Conservation (phyloP, 345 rosid species). For the Hypericum perforatum region DNA sequence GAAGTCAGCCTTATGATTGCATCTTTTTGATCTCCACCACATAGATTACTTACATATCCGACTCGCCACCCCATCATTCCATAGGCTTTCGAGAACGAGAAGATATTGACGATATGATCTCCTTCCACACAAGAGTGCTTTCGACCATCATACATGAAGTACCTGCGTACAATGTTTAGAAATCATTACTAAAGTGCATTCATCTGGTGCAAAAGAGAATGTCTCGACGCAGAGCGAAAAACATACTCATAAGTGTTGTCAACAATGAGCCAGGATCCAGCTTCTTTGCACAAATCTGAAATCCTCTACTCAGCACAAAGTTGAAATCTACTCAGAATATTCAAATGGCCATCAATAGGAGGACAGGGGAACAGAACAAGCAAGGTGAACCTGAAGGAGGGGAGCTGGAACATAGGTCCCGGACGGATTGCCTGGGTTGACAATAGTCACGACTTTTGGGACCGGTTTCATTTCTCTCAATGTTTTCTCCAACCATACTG, state of each 20-base stretch:
- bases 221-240: constrained; percentile 3
- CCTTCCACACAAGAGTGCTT: constrained; percentile 86
- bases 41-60: constrained; percentile 68
- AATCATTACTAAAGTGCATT: too few species aligned
- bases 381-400: constrained; percentile 56
- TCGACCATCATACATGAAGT: constrained; percentile 86
- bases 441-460: constrained; percentile 89
- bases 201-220: background rate
- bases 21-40: background rate
- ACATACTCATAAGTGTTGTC: constrained; percentile 98
- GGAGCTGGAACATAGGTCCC: constrained; percentile 85
- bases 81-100: constrained; percentile 95
- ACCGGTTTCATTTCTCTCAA: constrained; percentile 56
- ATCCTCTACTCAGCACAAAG: constrained; percentile 54
- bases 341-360: background rate
- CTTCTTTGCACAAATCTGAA: constrained; percentile 61
- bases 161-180: constrained; percentile 65
- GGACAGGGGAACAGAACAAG: background rate
- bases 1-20: too few species aligned
- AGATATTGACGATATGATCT: constrained; percentile 80
- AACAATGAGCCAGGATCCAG: constrained; percentile 93
- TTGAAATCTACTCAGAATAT: constrained; percentile 2
- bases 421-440: constrained; percentile 91
- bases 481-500: constrained; percentile 83
- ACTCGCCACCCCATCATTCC: constrained; percentile 99